Percentiles rank a stretch among this genome's conserved stretches.
phyloP scores from a whole-genome alignment of 2,329 filamentous ascomycete genomes.

The Bipolaris oryzae region DNA sequence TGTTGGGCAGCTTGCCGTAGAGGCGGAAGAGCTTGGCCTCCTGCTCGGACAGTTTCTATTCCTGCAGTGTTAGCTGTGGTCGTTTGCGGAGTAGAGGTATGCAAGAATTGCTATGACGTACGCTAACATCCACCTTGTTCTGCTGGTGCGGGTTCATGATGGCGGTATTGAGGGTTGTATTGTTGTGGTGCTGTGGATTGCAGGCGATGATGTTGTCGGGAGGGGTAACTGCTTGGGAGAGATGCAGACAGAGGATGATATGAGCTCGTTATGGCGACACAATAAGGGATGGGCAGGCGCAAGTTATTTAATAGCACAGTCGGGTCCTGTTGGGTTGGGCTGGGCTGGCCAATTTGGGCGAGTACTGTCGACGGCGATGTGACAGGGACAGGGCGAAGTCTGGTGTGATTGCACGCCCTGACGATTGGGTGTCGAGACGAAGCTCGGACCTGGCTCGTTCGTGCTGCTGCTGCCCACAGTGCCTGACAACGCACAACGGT shows the following conservation, averaged over 20 bases:
- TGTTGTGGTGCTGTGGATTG: conserved; percentile 7
- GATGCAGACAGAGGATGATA: conserved; percentile 22
- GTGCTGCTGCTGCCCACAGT: conserved; percentile 21
- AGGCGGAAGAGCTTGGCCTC: conserved; percentile 96
- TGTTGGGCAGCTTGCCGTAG: conserved; percentile 96
- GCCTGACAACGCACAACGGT: conserved; percentile 39
- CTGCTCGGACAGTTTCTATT: conserved; percentile 85
- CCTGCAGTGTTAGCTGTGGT: conserved; percentile 25
- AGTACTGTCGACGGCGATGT: conserved; percentile 21
- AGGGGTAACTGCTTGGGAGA: conserved; percentile 19
- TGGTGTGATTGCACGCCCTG: conserved; percentile 24
- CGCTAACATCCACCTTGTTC: conserved; percentile 97
- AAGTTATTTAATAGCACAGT: conserved; percentile 24
- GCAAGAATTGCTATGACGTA: conserved; percentile 59
- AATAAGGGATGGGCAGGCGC: conserved; percentile 27
- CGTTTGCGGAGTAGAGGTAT: conserved; percentile 5
- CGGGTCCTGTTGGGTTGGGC: conserved; percentile 28
- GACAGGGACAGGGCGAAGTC: conserved; percentile 39
- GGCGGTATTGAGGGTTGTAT: conserved; percentile 20
- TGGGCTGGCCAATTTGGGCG: conserved; percentile 31
- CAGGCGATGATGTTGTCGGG: conserved; percentile 22
- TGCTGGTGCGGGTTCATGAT: conserved; percentile 95
- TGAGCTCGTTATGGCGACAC: conserved; percentile 31
- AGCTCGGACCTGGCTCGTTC: conserved; percentile 28
- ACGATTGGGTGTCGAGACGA: conserved; percentile 39